These are phyloP conservation scores for Camellia japonica DNA, from an alignment of 148 eudicot genomes.

Conservation along the genomic window DNA sequence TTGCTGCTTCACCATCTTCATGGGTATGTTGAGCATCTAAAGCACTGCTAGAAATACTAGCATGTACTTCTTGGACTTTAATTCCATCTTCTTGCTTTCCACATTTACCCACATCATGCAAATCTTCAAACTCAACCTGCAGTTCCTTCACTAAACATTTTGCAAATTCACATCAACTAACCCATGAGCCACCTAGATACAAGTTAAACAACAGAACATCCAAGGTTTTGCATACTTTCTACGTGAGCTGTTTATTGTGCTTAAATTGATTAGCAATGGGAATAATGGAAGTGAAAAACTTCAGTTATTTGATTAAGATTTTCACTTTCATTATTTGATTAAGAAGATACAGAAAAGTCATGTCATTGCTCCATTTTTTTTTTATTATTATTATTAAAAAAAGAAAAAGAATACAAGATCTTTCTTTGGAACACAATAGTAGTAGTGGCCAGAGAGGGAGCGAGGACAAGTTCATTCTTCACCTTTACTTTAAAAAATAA, in stretches of 20 bases:
- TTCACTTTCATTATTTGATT: not conserved
- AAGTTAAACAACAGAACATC: not conserved
- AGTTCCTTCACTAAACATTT: constrained; percentile 6
- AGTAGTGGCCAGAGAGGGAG: no score
- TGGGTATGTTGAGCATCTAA: constrained; percentile 17
- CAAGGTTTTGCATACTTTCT: constrained; percentile 5
- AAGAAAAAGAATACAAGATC: not conserved
- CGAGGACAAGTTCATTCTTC: not conserved
- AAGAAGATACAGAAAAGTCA: not conserved
- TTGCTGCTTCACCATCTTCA: constrained; percentile 16
- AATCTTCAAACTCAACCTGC: constrained; percentile 13
- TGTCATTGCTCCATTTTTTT: not conserved
- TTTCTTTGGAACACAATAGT: no score
- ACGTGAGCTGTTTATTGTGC: not conserved
- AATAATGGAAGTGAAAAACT: not conserved
- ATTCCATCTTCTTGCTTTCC: constrained; percentile 10
- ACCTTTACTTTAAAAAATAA: not conserved
- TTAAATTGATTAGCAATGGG: not conserved
- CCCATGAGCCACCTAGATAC: not conserved
- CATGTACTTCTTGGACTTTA: constrained; percentile 14
- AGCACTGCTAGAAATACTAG: constrained; percentile 1
- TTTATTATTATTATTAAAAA: no score
- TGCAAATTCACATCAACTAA: constrained; percentile 14
- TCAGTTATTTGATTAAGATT: not conserved
- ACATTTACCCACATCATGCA: not conserved